Percentiles rank a stretch among this genome's conserved stretches.
Conservation (phyloP, 345 rosid species). For the Firmiana major region DNA sequence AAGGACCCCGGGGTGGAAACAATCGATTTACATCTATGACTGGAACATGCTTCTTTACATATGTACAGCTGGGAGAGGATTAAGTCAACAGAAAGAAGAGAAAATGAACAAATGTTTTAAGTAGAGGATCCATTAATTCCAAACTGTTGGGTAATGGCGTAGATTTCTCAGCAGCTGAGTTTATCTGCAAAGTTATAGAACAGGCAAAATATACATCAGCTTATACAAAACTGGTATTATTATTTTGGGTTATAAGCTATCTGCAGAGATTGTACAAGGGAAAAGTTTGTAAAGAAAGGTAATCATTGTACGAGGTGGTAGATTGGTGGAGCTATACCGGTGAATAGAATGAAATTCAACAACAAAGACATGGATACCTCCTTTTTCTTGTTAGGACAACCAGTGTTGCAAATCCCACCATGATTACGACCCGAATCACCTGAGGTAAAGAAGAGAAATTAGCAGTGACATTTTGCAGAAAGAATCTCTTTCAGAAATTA, state of each 20-base stretch:
- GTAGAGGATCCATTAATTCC: neutral
- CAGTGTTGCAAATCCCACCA: conserved; percentile 60
- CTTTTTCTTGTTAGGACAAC: conserved; percentile 54
- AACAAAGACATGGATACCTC: conserved; percentile 27
- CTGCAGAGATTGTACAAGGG: neutral
- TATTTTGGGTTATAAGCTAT: neutral
- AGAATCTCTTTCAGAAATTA: neutral
- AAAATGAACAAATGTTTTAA: no score
- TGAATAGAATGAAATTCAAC: neutral
- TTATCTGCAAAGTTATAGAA: conserved; percentile 10
- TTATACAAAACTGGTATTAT: neutral
- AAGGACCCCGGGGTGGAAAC: neutral
- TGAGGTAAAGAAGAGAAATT: conserved; percentile 7
- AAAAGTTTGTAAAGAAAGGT: neutral
- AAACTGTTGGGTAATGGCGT: neutral
- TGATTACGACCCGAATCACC: conserved; percentile 46
- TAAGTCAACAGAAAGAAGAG: no score
- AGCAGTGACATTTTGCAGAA: neutral
- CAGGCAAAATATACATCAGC: neutral
- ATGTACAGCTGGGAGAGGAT: neutral
- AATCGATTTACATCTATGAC: neutral
- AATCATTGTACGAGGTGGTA: neutral
- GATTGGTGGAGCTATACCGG: neutral
- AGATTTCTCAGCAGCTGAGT: neutral
- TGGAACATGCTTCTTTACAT: neutral